Evolutionary conservation across 2,329 filamentous ascomycete genomes (phyloP).

Genomic region (Zasmidium angulare): DNA sequence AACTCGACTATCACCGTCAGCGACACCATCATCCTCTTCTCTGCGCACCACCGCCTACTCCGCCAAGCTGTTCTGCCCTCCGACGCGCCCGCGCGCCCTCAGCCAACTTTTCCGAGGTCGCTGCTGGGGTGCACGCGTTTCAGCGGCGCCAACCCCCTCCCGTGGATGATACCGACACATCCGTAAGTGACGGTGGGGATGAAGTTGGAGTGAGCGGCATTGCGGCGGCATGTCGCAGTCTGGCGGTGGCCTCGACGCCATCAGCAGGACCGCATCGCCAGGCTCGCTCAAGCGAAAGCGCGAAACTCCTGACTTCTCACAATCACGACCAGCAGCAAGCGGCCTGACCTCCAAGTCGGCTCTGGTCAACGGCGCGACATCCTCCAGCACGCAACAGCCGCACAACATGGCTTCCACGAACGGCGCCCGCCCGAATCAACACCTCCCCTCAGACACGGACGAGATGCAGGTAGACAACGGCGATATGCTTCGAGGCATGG

Average conservation of each 20-base stretch:
- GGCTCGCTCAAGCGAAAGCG: constrained; percentile 33
- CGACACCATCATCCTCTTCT: background rate
- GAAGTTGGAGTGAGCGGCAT: background rate
- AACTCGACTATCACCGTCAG: background rate
- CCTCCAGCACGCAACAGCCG: background rate
- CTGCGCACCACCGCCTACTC: background rate
- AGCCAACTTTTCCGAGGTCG: constrained; percentile 10
- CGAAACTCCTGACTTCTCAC: constrained; percentile 15
- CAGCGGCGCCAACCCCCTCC: background rate
- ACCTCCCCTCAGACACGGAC: constrained; percentile 34
- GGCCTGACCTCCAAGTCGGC: constrained; percentile 7
- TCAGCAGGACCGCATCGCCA: constrained; percentile 23
- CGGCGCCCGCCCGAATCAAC: constrained; percentile 21
- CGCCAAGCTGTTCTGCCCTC: background rate
- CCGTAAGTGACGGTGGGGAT: constrained; percentile 5
- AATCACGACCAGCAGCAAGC: constrained; percentile 15
- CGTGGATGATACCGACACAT: constrained; percentile 1
- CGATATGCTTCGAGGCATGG: constrained; percentile 69
- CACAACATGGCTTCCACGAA: constrained; percentile 7
- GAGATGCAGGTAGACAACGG: constrained; percentile 44
- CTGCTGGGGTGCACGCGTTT: constrained; percentile 1
- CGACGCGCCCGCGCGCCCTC: constrained; percentile 1
- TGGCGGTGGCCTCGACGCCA: constrained; percentile 23
- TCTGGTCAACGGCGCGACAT: constrained; percentile 14
- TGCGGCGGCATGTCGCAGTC: constrained; percentile 34